Percentiles rank a stretch among this genome's conserved stretches.
These are phyloP conservation scores for Trichoderma asperellum DNA, from an alignment of 2,329 filamentous ascomycete species.

Conservation along the genomic window DNA sequence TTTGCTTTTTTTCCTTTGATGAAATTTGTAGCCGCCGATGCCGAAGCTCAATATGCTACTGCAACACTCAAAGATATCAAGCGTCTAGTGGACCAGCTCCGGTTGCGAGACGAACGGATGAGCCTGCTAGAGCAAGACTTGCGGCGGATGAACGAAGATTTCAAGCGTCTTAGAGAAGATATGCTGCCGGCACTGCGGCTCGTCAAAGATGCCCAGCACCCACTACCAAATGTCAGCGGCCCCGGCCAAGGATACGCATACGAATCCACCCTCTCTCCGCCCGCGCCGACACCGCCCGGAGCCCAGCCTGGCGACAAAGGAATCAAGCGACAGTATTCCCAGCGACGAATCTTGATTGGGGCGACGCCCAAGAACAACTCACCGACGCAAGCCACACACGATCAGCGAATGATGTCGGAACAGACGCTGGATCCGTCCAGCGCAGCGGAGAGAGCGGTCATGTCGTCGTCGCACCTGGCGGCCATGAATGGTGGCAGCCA, in stretches of 20 bases:
- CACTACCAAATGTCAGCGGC: slow-evolving; percentile 63
- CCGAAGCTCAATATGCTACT: slow-evolving; percentile 79
- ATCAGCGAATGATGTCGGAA: slow-evolving; percentile 62
- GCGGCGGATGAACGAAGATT: slow-evolving; percentile 83
- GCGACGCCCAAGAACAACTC: slow-evolving; percentile 75
- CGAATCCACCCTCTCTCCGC: slow-evolving; percentile 56
- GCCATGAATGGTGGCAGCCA: slow-evolving; percentile 64
- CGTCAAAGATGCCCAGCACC: slow-evolving; percentile 89
- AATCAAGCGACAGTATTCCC: slow-evolving; percentile 73
- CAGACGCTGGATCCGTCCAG: slow-evolving; percentile 69
- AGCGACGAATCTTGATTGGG: slow-evolving; percentile 73
- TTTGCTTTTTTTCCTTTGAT: slow-evolving; percentile 29
- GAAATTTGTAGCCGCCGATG: slow-evolving; percentile 73
- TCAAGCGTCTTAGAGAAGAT: slow-evolving; percentile 85
- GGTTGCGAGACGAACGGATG: slow-evolving; percentile 88
- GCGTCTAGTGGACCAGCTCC: slow-evolving; percentile 85
- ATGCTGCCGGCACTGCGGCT: slow-evolving; percentile 87
- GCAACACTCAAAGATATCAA: slow-evolving; percentile 94
- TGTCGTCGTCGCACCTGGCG: slow-evolving; percentile 70
- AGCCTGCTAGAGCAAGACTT: slow-evolving; percentile 81
- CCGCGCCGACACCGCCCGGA: slow-evolving; percentile 60
- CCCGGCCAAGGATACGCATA: slow-evolving; percentile 52
- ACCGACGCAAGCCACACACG: slow-evolving; percentile 72
- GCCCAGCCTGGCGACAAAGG: slow-evolving; percentile 53
- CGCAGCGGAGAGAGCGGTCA: slow-evolving; percentile 67